phyloP scores from a whole-genome alignment of 2,329 filamentous ascomycete species.

The Aspergillus ibericus region DNA sequence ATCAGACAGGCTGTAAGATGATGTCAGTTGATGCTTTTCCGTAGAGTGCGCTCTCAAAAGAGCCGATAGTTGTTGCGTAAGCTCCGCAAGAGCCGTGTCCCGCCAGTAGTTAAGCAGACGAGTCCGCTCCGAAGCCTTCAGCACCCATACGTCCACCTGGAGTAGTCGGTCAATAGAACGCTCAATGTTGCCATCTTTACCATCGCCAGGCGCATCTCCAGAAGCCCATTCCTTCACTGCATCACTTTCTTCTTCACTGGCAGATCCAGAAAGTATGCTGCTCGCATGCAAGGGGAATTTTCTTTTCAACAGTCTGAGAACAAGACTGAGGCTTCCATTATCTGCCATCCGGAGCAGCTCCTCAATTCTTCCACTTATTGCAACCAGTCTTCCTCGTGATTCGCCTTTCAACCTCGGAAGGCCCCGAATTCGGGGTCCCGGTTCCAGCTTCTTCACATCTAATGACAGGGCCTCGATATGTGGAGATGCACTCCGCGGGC shows the following conservation, averaged over 20 bases:
- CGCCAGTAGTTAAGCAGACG: neutral
- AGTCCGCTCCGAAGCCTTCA: neutral
- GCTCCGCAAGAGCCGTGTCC: neutral
- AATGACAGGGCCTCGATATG: neutral
- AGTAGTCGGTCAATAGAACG: conserved; percentile 6
- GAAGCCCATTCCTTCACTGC: neutral
- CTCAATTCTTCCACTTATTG: neutral
- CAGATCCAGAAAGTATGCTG: neutral
- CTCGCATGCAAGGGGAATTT: neutral
- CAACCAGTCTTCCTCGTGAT: neutral
- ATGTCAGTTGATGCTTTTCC: neutral
- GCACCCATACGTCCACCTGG: neutral
- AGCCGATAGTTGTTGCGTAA: neutral
- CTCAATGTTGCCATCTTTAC: neutral
- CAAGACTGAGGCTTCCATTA: neutral
- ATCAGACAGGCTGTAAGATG: neutral
- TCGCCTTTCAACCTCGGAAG: neutral
- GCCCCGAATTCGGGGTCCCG: neutral
- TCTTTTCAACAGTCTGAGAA: neutral
- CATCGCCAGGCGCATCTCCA: conserved; percentile 1
- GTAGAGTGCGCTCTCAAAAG: neutral
- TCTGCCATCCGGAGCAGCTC: neutral
- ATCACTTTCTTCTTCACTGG: neutral
- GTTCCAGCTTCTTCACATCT: neutral
- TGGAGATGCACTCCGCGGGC: neutral